These are phyloP conservation scores for Massospora cicadina DNA, from an alignment of 371 early-diverging fungal species.

Conservation along the genomic window DNA sequence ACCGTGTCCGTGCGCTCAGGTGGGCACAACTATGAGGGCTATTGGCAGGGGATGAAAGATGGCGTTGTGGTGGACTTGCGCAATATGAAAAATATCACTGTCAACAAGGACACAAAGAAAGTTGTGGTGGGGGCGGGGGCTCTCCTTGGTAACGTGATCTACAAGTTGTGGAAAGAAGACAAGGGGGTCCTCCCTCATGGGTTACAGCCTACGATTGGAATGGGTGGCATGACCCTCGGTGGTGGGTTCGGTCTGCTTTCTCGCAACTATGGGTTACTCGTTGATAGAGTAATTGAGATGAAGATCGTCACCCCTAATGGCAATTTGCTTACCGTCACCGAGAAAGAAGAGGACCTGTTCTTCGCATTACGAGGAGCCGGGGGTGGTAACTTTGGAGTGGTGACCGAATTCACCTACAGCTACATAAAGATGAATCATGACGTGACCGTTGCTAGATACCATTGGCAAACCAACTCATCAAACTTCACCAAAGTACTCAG, in stretches of 20 bases:
- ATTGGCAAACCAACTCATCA: background rate
- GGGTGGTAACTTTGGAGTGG: constrained; percentile 20
- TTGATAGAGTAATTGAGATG: constrained; percentile 17
- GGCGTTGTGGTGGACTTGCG: constrained; percentile 10
- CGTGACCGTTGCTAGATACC: background rate
- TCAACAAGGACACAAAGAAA: constrained; percentile 3
- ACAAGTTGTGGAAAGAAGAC: constrained; percentile 9
- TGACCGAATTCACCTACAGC: constrained; percentile 16
- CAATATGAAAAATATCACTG: constrained; percentile 3
- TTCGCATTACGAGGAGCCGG: constrained; percentile 22
- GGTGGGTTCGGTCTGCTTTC: constrained; percentile 16
- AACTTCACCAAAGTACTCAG: constrained; percentile 1
- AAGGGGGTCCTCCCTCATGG: constrained; percentile 7
- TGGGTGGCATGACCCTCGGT: constrained; percentile 11
- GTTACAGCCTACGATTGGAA: constrained; percentile 6
- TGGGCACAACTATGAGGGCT: constrained; percentile 14
- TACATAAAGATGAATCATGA: constrained; percentile 12
- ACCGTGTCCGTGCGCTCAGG: constrained; percentile 10
- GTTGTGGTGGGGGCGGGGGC: constrained; percentile 12
- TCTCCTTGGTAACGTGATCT: constrained; percentile 8
- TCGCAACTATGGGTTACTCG: constrained; percentile 17
- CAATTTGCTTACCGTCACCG: constrained; percentile 1
- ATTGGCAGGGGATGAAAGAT: constrained; percentile 10
- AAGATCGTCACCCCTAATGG: constrained; percentile 16
- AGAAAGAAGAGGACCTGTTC: constrained; percentile 17